These are phyloP conservation scores for Vicia sativa DNA, from an alignment of 306 rosid genomes.

Conservation along the genomic window DNA sequence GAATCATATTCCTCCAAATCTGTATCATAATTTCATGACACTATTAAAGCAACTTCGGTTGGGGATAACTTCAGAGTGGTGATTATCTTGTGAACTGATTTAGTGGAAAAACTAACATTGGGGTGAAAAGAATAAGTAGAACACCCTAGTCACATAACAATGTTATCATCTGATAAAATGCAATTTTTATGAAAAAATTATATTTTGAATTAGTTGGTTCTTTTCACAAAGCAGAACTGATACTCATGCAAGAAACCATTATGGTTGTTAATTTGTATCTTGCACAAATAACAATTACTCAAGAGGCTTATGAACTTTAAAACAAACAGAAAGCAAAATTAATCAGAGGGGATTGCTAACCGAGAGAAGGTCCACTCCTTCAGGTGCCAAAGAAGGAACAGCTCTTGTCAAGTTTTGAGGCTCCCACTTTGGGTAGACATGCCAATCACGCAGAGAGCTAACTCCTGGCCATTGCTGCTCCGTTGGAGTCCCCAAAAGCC, in stretches of 20 bases:
- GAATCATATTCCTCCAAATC: constrained; percentile 4
- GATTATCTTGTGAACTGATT: constrained; percentile 29
- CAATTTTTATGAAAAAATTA: neutral
- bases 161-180: neutral
- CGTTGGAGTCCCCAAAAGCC: constrained; percentile 86
- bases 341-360: constrained; percentile 45
- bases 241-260: neutral
- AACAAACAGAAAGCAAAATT: constrained; percentile 2
- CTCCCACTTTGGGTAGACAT: constrained; percentile 88
- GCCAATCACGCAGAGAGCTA: constrained; percentile 85
- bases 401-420: constrained; percentile 66
- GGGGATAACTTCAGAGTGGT: constrained; percentile 12
- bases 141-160: neutral
- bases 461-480: constrained; percentile 94
- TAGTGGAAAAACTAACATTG: neutral
- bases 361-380: constrained; percentile 83
- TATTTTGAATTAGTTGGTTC: neutral
- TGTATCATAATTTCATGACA: neutral
- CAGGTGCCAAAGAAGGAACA: constrained; percentile 75
- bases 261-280: neutral
- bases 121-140: constrained; percentile 3
- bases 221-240: constrained; percentile 4
- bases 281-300: neutral
- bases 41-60: constrained; percentile 6
- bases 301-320: neutral